phyloP scores from a whole-genome alignment of 1,139 yeast genomes.

The Hyphopichia khmerensis region DNA sequence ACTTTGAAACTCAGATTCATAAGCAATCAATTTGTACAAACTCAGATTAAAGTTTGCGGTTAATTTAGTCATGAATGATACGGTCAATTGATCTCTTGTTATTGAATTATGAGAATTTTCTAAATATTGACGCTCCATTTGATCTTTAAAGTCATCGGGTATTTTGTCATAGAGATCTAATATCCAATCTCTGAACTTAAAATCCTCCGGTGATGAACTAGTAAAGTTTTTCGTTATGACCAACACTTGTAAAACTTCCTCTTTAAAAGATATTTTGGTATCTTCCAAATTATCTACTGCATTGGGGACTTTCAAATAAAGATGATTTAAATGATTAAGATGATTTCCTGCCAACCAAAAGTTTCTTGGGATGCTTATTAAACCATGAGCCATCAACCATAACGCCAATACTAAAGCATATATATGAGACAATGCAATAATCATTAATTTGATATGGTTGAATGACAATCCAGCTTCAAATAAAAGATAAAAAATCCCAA shows the following conservation, averaged over 20 bases:
- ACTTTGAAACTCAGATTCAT: conserved; percentile 41
- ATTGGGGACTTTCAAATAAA: conserved; percentile 56
- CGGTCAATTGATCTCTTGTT: conserved; percentile 37
- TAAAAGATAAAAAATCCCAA: conserved; percentile 61
- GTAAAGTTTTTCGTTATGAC: conserved; percentile 42
- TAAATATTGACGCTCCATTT: conserved; percentile 34
- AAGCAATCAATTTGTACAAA: conserved; percentile 39
- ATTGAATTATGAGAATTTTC: conserved; percentile 18
- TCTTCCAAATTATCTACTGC: conserved; percentile 66
- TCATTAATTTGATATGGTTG: conserved; percentile 59
- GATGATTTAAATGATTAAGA: conserved; percentile 36
- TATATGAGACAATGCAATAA: conserved; percentile 78
- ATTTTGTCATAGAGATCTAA: conserved; percentile 28
- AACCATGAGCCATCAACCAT: conserved; percentile 86
- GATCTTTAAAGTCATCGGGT: conserved; percentile 35
- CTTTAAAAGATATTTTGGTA: conserved; percentile 60
- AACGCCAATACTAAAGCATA: conserved; percentile 73
- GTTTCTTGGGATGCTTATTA: conserved; percentile 63
- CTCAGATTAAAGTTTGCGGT: conserved; percentile 39
- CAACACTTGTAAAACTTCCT: conserved; percentile 61
- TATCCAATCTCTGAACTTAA: conserved; percentile 44
- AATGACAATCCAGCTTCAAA: conserved; percentile 61
- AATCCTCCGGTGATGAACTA: conserved; percentile 28
- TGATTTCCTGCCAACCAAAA: conserved; percentile 51
- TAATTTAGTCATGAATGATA: conserved; percentile 31